Evolutionary conservation across 805 yeast species (phyloP), one percentile per base, ranked within the genome.

Genomic region (Monosporozyma yasuniensis): DNA sequence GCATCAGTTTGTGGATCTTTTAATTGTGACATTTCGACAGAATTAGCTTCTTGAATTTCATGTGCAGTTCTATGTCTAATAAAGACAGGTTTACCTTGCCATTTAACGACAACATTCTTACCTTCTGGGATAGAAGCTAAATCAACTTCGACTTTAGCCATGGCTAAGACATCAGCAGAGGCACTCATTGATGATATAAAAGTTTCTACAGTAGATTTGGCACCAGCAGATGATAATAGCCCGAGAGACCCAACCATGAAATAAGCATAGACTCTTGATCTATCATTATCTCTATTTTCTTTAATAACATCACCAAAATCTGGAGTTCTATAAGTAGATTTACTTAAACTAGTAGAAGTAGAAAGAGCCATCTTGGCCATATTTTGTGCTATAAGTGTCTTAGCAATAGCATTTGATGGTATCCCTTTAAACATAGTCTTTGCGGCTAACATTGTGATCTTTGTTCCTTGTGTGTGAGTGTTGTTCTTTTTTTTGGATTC

Each of bases 61-160:
- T 77, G 80, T 44, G 79, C 73, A 44, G 99, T 90, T 81, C 99
- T 86, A 81, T 93, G 99, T 80, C 99, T 91, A 72, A 93, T 89
- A 76, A 93, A 93, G 59, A 93, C 96, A 58, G 99, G 99, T 79
- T 93, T 93, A 75, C 99, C 99, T 75, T 95, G 96, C 99, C 99
- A 93, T 76, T 93, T 93, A 61, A 93, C 96, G 66, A 93, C 87
- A 57, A 93, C 95, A 73, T 93, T 93, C 79, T 91, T 91, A 73
- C 98, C 98, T 70, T 84, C 88, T 64, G 99, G 99, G 58, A 93
- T 88, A 56, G 87, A 85, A 51, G 84, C 81, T 64, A 93, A 82
- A 70, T 87, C 90, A 61, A 93, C 96, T 78, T 93, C 99, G 64
- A 91, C 96, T 77, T 93, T 93, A 63, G 99, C 99, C 96, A 93